A percentile compares a stretch with the other conserved stretches of the same genome.
Evolutionary conservation across 495 filamentous ascomycete species (phyloP).

Genomic region (Aspergillus haitiensis): DNA sequence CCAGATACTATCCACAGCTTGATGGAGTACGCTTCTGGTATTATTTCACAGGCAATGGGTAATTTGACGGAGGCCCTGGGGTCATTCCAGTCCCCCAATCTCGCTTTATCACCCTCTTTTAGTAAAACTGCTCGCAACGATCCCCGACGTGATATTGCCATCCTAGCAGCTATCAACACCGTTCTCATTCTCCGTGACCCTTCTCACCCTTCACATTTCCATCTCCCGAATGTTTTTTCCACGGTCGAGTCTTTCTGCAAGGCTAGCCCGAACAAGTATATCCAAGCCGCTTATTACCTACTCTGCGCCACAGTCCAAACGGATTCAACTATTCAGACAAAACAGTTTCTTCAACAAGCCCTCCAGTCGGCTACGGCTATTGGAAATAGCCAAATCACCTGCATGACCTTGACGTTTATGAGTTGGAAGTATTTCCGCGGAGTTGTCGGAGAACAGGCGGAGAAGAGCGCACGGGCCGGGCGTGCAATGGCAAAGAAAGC

Average conservation of each 20-base stretch:
- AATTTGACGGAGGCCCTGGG: constrained; percentile 62
- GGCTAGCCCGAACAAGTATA: constrained; percentile 66
- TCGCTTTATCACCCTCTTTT: constrained; percentile 51
- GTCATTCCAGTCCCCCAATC: constrained; percentile 61
- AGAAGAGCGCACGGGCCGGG: constrained; percentile 80
- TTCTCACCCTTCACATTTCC: constrained; percentile 47
- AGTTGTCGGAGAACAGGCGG: constrained; percentile 84
- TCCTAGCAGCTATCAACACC: constrained; percentile 78
- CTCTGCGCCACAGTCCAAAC: constrained; percentile 66
- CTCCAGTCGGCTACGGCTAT: constrained; percentile 57
- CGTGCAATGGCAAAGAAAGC: constrained; percentile 71
- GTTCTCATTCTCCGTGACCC: constrained; percentile 77
- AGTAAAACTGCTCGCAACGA: constrained; percentile 49
- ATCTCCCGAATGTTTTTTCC: constrained; percentile 55
- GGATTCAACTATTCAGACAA: constrained; percentile 67
- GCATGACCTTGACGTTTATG: constrained; percentile 84
- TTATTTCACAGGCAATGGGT: constrained; percentile 77
- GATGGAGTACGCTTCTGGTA: constrained; percentile 68
- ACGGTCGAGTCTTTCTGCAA: constrained; percentile 66
- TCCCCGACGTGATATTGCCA: constrained; percentile 66
- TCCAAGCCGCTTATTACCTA: constrained; percentile 76
- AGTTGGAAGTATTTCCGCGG: constrained; percentile 79
- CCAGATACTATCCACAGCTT: constrained; percentile 46
- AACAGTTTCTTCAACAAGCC: constrained; percentile 70
- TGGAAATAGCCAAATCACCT: constrained; percentile 69